Base-by-base conservation (phyloP, 2,329 filamentous ascomycete genomes). In the Sporothrix brunneoviolacea region DNA sequence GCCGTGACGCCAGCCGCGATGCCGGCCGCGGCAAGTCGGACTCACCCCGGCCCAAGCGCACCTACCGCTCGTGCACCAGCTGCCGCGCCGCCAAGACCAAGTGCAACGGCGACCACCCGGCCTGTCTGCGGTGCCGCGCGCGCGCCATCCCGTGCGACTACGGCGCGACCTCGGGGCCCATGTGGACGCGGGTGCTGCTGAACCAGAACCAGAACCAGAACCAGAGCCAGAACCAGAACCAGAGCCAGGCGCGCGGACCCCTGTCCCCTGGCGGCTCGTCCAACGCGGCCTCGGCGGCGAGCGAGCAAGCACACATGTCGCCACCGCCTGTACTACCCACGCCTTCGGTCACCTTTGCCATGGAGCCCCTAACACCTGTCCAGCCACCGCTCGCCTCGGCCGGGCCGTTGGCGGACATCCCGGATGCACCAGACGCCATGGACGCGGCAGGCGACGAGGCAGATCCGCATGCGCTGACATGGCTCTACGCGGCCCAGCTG, bases 401-500 rank as follows among this genome's bases (percentile, higher is more conserved):
- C 24, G 24, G 5, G 24, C 24, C n/a, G n/a, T n/a, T n/a, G n/a
- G n/a, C n/a, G n/a, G n/a, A n/a, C n/a, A n/a, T n/a, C n/a, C n/a
- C n/a, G n/a, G 15, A 6, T 28, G 24, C 7, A 37, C n/a, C 35
- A 28, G 22, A 22, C 27, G 8, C 7, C 8, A 30, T 36, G 18
- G 24, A 35, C 36, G 28, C 18, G n/a, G n/a, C n/a, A n/a, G n/a
- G n/a, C 21, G 10, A 28, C 10, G 10, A 28, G 5, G 24, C 5
- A 5, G 24, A 5, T 10, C 10, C 24, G 6, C 24, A 28, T 28
- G 5, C 24, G 6, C 21, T 18, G 13, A 16, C 27, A 13, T 55
- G 55, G 55, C 55, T 57, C 19, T 41, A 43, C n/a, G 22, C 44
- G 2, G 19, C 36, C 21, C 30, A 53, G 10, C 46, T 57, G 12